Evolutionary conservation across 257 asterid genomes (phyloP).

Genomic region (Solanum microdontum): DNA sequence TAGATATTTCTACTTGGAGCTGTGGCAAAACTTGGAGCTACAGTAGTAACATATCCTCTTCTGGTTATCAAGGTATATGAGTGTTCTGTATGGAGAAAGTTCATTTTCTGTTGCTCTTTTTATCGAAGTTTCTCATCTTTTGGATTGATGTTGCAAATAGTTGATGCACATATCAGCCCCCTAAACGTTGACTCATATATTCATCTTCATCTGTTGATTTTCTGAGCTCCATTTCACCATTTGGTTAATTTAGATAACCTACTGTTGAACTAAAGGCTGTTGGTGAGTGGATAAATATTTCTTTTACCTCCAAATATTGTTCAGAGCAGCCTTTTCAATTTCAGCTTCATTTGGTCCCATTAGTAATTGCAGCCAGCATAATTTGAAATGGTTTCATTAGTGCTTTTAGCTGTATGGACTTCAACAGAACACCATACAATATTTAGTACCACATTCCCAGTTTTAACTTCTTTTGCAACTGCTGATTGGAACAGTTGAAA

Average conservation of each 20-base stretch:
- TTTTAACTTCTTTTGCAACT: not conserved
- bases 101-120: not conserved
- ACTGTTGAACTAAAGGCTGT: not conserved
- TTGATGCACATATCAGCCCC: not conserved
- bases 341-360: not conserved
- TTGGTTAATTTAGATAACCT: not conserved
- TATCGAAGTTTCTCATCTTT: not conserved
- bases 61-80: constrained; percentile 76
- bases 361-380: too few relatives aligned
- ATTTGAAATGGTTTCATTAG: not conserved
- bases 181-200: not conserved
- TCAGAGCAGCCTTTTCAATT: not conserved
- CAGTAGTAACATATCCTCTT: constrained; percentile 89
- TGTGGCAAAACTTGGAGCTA: constrained; percentile 96
- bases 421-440: not conserved
- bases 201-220: not conserved
- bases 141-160: not conserved
- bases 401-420: not conserved
- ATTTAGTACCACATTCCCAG: not conserved
- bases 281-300: not conserved
- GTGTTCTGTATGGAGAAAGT: not conserved
- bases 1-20: constrained; percentile 97
- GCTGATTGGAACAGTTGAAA: not conserved
- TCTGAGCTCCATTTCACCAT: not conserved
- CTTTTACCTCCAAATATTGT: not conserved